phyloP scores from a whole-genome alignment of 179 eudicot genomes.

The Spinacia oleracea region DNA sequence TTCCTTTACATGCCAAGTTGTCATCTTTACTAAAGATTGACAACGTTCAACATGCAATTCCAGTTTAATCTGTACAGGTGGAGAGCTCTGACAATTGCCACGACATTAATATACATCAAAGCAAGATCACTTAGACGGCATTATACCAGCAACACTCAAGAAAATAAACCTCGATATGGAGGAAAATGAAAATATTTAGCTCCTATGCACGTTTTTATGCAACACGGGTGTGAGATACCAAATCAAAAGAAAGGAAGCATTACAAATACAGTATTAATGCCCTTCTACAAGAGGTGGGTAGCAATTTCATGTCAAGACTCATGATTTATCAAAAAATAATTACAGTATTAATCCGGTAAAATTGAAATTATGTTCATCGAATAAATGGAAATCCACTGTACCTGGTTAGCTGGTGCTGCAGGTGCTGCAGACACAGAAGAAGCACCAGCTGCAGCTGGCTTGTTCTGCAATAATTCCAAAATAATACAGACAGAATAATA shows the following conservation, averaged over 20 bases:
- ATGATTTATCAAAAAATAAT: too few species aligned
- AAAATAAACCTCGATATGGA: background rate
- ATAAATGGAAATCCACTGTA: conserved; percentile 19
- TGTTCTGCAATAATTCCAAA: conserved; percentile 42
- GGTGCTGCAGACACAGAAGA: conserved; percentile 58
- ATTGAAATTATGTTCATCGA: background rate
- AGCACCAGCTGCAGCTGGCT: conserved; percentile 59
- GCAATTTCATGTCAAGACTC: too few species aligned
- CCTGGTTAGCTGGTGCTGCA: conserved; percentile 56
- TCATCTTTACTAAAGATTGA: background rate
- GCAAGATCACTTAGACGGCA: background rate
- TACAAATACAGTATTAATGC: background rate
- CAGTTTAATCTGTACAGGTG: background rate
- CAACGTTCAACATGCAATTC: background rate
- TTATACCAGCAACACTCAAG: background rate
- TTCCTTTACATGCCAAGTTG: background rate
- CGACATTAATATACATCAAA: background rate
- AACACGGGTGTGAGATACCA: background rate
- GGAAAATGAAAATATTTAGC: background rate
- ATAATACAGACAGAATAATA: background rate
- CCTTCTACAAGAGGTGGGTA: too few species aligned
- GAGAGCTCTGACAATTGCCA: background rate
- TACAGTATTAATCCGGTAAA: background rate
- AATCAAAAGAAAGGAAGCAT: background rate
- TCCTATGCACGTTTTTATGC: background rate